Evolutionary conservation across 257 asterid genomes (phyloP), one percentile per base, ranked within the genome.

Genomic region (Craterostigma plantagineum): DNA sequence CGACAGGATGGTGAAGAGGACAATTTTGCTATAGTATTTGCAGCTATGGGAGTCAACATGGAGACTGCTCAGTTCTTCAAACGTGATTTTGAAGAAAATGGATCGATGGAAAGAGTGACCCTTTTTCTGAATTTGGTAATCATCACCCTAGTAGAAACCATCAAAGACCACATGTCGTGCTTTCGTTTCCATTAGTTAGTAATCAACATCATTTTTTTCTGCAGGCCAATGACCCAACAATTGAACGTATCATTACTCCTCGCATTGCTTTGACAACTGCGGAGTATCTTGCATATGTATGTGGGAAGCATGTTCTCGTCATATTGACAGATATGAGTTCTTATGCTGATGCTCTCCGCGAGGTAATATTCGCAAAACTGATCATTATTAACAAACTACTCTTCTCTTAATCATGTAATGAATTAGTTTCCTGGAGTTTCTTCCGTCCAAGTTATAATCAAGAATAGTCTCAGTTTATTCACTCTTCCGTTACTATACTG

Each of bases 11-110:
- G 64, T n/a, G 93, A 57, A 65, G 93, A 77, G 39, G 91, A 80
- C 73, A 79, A 82, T 50, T 82, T 82, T 70, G 95, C 95, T 52
- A 82, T 82, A 54, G 95, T 82, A 60, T 82, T 82, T 76, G 95
- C 95, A 18, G 95, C 95, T 46, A 82, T 82, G 95, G 95, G 95
- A 66, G 92, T 82, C 45, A 79, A 82, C 74, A 79, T 82, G 95
- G 92, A 82, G 69, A 80, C 95, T 5, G 91, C 95, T 18, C 91
- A 79, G 54, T 79, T 79, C 66, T 79, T 79, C 59, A 79, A 79
- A 55, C 93, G 93, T 39, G 93, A 79, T 73, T 79, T 82, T 58
- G 92, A 82, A 79, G 94, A 82, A 69, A 82, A 82, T 73, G 92
- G 95, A 51, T 82, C 92, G n/a, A 82, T 82, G 95, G 95, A 79